A percentile compares a stretch with the other conserved stretches of the same genome.
Conservation (phyloP, 352 stramenopile genomes). For the Pythium sukuiense region DNA sequence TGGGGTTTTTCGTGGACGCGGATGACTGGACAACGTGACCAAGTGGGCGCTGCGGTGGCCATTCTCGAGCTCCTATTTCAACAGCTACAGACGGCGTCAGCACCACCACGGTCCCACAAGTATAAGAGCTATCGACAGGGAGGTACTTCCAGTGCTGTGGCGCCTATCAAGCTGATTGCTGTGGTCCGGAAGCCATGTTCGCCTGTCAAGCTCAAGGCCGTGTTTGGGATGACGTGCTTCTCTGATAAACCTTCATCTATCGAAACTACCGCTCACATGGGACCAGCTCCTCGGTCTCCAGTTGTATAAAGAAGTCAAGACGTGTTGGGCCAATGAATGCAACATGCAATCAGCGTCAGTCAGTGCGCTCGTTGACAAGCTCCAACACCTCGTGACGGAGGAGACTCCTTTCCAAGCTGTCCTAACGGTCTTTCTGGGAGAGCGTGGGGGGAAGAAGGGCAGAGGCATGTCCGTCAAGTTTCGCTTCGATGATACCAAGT, state of each 20-base stretch:
- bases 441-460: not conserved
- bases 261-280: not conserved
- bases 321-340: not conserved
- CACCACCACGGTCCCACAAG: not conserved
- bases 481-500: not conserved
- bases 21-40: not conserved
- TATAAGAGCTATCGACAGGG: not conserved
- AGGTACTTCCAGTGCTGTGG: not conserved
- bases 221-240: not conserved
- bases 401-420: not conserved
- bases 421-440: not conserved
- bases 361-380: not conserved
- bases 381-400: not conserved
- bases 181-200: not conserved
- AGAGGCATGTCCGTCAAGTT: conserved; percentile 1
- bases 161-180: not conserved
- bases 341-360: not conserved
- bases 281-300: not conserved
- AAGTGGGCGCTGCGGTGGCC: not conserved
- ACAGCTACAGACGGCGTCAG: not conserved
- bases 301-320: not conserved
- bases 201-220: conserved; percentile 4
- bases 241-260: not conserved
- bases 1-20: not conserved
- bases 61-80: not conserved